Base-by-base conservation (phyloP, 2,329 filamentous ascomycete genomes). In the Penicillium sp. region DNA sequence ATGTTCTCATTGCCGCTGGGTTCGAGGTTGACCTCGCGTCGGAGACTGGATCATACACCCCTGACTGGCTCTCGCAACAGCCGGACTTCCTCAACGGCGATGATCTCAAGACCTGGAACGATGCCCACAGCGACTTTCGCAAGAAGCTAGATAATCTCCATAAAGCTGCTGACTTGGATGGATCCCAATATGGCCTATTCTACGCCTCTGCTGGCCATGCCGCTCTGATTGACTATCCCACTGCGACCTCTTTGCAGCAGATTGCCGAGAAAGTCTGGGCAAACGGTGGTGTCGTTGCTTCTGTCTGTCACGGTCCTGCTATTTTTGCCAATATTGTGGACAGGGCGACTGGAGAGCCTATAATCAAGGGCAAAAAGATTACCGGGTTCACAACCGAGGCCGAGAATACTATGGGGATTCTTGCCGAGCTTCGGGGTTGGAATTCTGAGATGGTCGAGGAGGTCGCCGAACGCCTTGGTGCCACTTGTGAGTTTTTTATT, bases 1-100 rank as follows among this genome's bases (percentile, higher is more conserved):
- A 78, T 15, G 76, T 78, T 18, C 68, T 80, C 50, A 64, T 52
- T 5, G 67, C 63, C 2, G 59, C 60, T 1, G 65, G 56, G 1
- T 78, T 80, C 59, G 73, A 77, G 48, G 76, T 79, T 42, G 76
- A 79, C 53, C 67, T 80, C 23, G 69, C 70, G 17, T 78, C 76
- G 4, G 77, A 79, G 55, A 78, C 70, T 3, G 76, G 78, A 30
- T 68, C 52, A 2, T 80, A 75, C 60, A 69, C 62, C 0, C 65
- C 73, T 1, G 77, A 79, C 61, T 77, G 74, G 75, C 69, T 79
- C 17, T 75, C 70, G 9, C 66, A 71, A 40, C 70, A 75, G 49
- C 65, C 68, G 1, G 74, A 76, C 43, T 79, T 72, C 52, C 65
- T 80, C 15, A 68, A 66, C 26, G 75, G 70, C 45, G 64, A 69